These are phyloP conservation scores for Colletotrichum neosansevieriae DNA, from an alignment of 2,329 filamentous ascomycete genomes.

Conservation along the genomic window DNA sequence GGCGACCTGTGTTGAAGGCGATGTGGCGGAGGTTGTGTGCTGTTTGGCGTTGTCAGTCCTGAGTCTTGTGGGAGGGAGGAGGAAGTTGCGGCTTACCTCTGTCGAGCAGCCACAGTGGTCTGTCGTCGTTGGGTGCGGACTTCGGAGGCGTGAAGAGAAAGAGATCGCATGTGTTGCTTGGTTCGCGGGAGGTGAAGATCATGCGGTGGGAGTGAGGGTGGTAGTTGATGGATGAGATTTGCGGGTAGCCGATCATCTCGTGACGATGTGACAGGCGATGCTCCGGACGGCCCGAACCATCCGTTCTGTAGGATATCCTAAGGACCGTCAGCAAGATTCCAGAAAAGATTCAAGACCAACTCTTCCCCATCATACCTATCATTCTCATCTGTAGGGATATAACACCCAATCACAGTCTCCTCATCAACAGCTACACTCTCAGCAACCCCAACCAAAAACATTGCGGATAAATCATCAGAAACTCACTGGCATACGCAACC, in stretches of 20 bases:
- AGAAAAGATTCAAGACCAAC: too few relatives aligned
- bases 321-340: background rate
- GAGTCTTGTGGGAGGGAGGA: background rate
- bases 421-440: constrained; percentile 50
- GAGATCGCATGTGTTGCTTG: constrained; percentile 49
- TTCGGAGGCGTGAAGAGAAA: constrained; percentile 54
- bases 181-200: constrained; percentile 56
- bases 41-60: constrained; percentile 27
- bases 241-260: constrained; percentile 53
- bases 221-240: constrained; percentile 62
- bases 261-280: constrained; percentile 39
- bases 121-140: constrained; percentile 45
- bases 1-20: constrained; percentile 45
- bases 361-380: constrained; percentile 50
- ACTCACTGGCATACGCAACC: constrained; percentile 59
- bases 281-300: constrained; percentile 33
- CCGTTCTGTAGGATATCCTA: constrained; percentile 35
- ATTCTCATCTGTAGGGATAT: constrained; percentile 58
- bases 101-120: constrained; percentile 55
- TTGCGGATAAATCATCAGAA: background rate
- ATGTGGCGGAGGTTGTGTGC: constrained; percentile 50
- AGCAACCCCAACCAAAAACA: constrained; percentile 25
- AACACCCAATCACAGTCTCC: constrained; percentile 52
- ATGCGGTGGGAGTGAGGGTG: constrained; percentile 56
- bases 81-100: constrained; percentile 1